Evolutionary conservation across 2,329 filamentous ascomycete genomes (phyloP).

Genomic region (Monilinia polystroma): DNA sequence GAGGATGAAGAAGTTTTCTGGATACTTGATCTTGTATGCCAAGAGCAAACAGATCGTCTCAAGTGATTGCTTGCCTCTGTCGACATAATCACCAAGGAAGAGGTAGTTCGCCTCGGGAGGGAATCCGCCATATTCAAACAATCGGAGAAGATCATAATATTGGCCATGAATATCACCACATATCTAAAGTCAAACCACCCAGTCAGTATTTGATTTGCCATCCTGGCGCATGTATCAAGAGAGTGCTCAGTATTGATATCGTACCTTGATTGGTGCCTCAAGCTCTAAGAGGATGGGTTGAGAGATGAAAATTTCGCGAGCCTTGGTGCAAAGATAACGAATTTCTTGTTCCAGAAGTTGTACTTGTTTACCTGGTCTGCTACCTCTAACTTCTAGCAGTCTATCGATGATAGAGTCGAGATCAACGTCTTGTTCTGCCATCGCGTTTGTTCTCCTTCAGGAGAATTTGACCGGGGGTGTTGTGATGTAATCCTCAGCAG

Average conservation of each 20-base stretch:
- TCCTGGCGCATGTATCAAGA: not conserved
- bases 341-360: constrained; percentile 96
- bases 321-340: constrained; percentile 95
- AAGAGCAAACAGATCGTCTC: constrained; percentile 97
- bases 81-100: constrained; percentile 98
- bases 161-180: constrained; percentile 99
- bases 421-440: constrained; percentile 90
- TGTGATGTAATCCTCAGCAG: constrained; percentile 37
- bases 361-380: constrained; percentile 96
- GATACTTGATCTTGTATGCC: constrained; percentile 99
- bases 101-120: constrained; percentile 99
- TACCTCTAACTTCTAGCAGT: constrained; percentile 94
- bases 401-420: constrained; percentile 99
- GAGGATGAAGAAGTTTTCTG: constrained; percentile 99
- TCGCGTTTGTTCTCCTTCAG: constrained; percentile 45
- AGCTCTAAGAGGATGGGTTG: constrained; percentile 97
- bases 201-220: constrained; percentile 22
- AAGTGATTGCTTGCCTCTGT: constrained; percentile 97
- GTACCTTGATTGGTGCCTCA: constrained; percentile 97
- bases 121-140: constrained; percentile 98
- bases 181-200: constrained; percentile 60
- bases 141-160: constrained; percentile 94
- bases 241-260: not conserved
- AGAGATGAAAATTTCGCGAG: constrained; percentile 98
- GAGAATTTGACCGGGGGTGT: constrained; percentile 36